These are phyloP conservation scores for Jimgerdemannia lactiflua DNA, from an alignment of 192 early-diverging fungal species.

Conservation along the genomic window DNA sequence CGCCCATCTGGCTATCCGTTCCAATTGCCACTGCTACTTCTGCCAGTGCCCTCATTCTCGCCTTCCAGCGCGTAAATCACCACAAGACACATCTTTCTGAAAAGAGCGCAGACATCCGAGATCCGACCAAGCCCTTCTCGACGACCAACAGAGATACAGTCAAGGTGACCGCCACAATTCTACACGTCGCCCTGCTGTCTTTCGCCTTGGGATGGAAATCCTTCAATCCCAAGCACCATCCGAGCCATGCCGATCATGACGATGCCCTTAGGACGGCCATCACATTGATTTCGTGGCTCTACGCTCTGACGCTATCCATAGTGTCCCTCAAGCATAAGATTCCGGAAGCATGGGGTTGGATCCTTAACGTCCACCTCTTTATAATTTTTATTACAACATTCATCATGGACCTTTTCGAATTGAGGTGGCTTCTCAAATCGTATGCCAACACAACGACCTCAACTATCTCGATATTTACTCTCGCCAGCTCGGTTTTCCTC, in stretches of 20 bases:
- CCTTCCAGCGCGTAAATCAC: slow-evolving; percentile 18
- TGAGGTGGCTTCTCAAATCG: neutral
- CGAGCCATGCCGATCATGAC: neutral
- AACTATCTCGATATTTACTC: neutral
- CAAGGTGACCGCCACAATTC: slow-evolving; percentile 10
- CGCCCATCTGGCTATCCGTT: neutral
- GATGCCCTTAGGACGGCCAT: slow-evolving; percentile 6
- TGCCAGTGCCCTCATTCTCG: slow-evolving; percentile 13
- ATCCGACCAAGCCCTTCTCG: slow-evolving; percentile 13
- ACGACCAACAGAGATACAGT: slow-evolving; percentile 1
- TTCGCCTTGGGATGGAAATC: neutral
- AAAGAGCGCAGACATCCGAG: slow-evolving; percentile 4
- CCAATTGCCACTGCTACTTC: slow-evolving; percentile 1
- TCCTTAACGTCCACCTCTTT: slow-evolving; percentile 29
- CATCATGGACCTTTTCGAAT: neutral
- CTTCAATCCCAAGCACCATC: neutral
- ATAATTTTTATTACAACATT: neutral
- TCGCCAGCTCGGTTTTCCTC: neutral
- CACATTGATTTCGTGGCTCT: slow-evolving; percentile 20
- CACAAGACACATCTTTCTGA: slow-evolving; percentile 1
- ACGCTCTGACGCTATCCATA: slow-evolving; percentile 15
- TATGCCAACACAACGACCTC: neutral
- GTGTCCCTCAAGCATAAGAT: slow-evolving; percentile 22
- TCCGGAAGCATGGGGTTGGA: slow-evolving; percentile 24
- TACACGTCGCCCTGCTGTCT: neutral